These are phyloP conservation scores for Lecanicillium sp. DNA, from an alignment of 2,329 filamentous ascomycete species.

Conservation along the genomic window DNA sequence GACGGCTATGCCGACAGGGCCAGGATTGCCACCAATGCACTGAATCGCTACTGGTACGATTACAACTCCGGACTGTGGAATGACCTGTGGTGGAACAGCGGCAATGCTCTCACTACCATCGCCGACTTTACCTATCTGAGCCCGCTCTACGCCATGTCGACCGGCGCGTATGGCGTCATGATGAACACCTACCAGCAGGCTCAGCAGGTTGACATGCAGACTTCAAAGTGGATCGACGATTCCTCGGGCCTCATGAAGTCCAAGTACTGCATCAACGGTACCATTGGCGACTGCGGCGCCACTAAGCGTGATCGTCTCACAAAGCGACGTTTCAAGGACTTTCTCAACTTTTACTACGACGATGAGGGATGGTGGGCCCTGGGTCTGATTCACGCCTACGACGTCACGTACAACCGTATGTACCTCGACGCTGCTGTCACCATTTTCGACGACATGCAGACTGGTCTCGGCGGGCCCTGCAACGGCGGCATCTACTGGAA, in stretches of 20 bases:
- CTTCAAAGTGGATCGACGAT: slow-evolving; percentile 27
- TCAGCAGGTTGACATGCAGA: slow-evolving; percentile 28
- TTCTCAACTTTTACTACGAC: slow-evolving; percentile 48
- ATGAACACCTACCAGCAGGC: slow-evolving; percentile 37
- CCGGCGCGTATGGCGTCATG: slow-evolving; percentile 32
- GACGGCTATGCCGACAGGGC: too few relatives aligned
- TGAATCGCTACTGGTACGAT: slow-evolving; percentile 52
- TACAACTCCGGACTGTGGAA: slow-evolving; percentile 52
- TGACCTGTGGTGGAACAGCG: slow-evolving; percentile 65
- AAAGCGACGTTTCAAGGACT: slow-evolving; percentile 24
- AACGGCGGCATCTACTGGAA: slow-evolving; percentile 50
- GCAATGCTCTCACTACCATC: slow-evolving; percentile 55
- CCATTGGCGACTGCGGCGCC: not conserved
- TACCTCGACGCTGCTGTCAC: slow-evolving; percentile 45
- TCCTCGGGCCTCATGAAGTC: slow-evolving; percentile 27
- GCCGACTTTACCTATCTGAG: slow-evolving; percentile 41
- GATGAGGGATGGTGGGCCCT: slow-evolving; percentile 57
- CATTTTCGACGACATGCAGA: slow-evolving; percentile 49
- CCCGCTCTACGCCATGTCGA: slow-evolving; percentile 21
- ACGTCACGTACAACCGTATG: slow-evolving; percentile 38
- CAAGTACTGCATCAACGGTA: slow-evolving; percentile 24
- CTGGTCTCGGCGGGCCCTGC: slow-evolving; percentile 37
- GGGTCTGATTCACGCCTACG: slow-evolving; percentile 47
- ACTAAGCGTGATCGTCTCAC: not conserved
- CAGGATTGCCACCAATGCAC: not conserved